Conservation (phyloP, 2,329 filamentous ascomycete species). For the Sclerotinia spermophila region DNA sequence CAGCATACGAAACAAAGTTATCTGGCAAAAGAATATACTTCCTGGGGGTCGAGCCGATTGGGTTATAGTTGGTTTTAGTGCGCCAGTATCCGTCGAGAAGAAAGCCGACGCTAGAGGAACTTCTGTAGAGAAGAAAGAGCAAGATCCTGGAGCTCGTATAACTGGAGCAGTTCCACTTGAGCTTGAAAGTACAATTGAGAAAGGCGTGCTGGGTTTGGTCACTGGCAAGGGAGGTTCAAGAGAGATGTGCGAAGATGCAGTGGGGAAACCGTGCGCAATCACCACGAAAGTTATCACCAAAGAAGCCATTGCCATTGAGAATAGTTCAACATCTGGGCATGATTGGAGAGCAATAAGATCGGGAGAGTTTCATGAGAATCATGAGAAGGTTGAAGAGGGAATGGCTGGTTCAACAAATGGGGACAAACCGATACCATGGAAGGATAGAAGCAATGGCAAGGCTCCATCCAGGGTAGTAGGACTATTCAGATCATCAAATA, state of each 20-base stretch:
- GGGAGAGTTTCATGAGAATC: neutral
- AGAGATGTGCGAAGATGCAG: neutral
- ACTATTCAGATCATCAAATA: neutral
- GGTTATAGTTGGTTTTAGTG: conserved; percentile 5
- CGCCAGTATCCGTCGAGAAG: neutral
- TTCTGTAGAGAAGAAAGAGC: too few species aligned
- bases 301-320: neutral
- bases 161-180: neutral
- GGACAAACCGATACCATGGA: neutral
- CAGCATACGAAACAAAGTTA: neutral
- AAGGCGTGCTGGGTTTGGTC: neutral
- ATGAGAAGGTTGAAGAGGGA: neutral
- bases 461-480: neutral
- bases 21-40: neutral
- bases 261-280: neutral
- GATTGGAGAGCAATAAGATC: too few species aligned
- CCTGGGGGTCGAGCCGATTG: neutral
- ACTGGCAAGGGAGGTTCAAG: too few species aligned
- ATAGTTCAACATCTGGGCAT: neutral
- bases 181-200: neutral
- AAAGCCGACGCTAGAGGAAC: neutral
- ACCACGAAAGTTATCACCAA: neutral
- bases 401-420: neutral
- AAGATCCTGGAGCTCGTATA: too few species aligned
- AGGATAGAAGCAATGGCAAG: neutral